Conservation (phyloP, 2,329 filamentous ascomycete genomes). For the Chlorencoelia australis region DNA sequence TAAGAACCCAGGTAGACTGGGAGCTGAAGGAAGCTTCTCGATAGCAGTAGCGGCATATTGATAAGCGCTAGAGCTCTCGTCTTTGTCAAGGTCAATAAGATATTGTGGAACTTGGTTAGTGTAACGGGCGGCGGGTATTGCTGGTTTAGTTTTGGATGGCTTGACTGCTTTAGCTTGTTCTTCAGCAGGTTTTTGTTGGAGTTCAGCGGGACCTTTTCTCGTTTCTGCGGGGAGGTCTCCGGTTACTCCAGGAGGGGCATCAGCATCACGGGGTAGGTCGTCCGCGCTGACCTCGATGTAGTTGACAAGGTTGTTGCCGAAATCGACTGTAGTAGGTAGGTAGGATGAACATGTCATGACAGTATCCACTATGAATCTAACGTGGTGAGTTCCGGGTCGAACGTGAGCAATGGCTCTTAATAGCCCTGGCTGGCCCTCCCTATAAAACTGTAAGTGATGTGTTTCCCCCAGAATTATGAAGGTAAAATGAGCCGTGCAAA, state of each 20-base stretch:
- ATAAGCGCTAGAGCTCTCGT: constrained; percentile 67
- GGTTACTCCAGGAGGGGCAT: constrained; percentile 20
- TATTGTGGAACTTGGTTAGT: constrained; percentile 71
- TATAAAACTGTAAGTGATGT: constrained; percentile 15
- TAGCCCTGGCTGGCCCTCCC: constrained; percentile 42
- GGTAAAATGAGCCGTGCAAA: background rate
- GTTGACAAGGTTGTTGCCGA: constrained; percentile 95
- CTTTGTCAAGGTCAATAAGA: constrained; percentile 74
- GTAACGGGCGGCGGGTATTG: constrained; percentile 50
- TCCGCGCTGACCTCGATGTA: constrained; percentile 89
- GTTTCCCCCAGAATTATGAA: background rate
- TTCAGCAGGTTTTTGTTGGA: constrained; percentile 25
- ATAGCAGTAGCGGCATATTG: constrained; percentile 66
- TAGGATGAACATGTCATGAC: constrained; percentile 83
- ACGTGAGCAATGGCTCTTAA: constrained; percentile 74
- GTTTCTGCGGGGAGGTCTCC: constrained; percentile 10
- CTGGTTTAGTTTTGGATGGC: constrained; percentile 43
- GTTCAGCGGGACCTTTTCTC: constrained; percentile 10
- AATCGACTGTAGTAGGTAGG: constrained; percentile 91
- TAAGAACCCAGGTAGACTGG: constrained; percentile 79
- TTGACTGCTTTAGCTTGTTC: constrained; percentile 28
- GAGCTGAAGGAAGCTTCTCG: constrained; percentile 72
- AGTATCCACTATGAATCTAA: constrained; percentile 91
- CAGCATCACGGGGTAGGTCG: constrained; percentile 41
- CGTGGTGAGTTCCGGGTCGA: constrained; percentile 87